Evolutionary conservation across 108 stramenopile genomes (phyloP), one percentile per base, ranked within the genome.

Genomic region (Cyclotella atomus): DNA sequence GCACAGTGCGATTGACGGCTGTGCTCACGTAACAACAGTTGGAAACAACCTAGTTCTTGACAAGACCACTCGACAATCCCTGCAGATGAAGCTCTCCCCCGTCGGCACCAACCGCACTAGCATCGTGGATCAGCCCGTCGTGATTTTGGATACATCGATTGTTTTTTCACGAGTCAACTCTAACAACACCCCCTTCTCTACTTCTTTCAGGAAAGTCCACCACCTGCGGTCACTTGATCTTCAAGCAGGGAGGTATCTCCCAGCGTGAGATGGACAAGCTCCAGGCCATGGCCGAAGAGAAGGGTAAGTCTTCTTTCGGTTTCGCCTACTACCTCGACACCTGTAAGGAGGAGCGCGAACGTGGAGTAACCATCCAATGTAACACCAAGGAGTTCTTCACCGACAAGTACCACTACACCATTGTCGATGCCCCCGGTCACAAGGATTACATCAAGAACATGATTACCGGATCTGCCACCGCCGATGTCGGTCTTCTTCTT

Each of bases 371-470:
- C 74, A 89, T 89, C 60, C 86, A 89, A 71, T 89, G 86, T 63
- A 89, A 89, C 86, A 89, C 88, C 80, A 89, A 89, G 86, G 88
- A 89, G 76, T 87, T 89, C 83, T 89, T 85, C 88, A 89, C 88
- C 68, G 86, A 87, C 6, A 89, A 85, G 73, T 87, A 87, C 86
- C 88, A 89, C 75, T 89, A 89, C 88, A 89, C 86, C 32, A 85
- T 89, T 65, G 88, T 89, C 60, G 88, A 89, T 78, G 88, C 88
- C 59, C 88, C 88, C 20, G 88, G 88, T 9, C 88, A 89, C 88
- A 89, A 87, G 88, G 88, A 89, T 89, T 89, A 89, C 88, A 89
- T 89, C 83, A 89, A 89, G 83, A 89, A 89, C 83, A 89, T 89
- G 88, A 89, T 89, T 66, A 89, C 88, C 61, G 88, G 88, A 76